Percentiles rank a stretch among this genome's conserved stretches.
phyloP scores from a whole-genome alignment of 768 basidiomycete genomes.

The Hygrocybe punicea region DNA sequence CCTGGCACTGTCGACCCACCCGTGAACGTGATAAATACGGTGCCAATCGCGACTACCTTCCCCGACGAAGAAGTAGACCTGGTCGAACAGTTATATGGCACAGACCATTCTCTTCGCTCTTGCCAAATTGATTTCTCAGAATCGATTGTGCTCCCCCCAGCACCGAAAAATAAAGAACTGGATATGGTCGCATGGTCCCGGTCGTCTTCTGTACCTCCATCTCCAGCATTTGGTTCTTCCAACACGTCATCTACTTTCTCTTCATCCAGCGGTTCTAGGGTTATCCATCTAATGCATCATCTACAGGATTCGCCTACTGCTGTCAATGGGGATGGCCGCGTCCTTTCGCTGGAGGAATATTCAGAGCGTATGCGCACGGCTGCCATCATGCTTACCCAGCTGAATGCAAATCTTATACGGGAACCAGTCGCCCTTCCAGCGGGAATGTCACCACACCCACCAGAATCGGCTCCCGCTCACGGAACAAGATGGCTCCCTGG shows the following conservation, averaged over 20 bases:
- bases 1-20: slow-evolving; percentile 20
- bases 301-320: neutral
- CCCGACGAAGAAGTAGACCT: slow-evolving; percentile 85
- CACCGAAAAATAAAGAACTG: slow-evolving; percentile 85
- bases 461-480: slow-evolving; percentile 16
- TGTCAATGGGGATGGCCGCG: slow-evolving; percentile 12
- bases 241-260: neutral
- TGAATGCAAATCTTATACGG: slow-evolving; percentile 74
- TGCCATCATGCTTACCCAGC: slow-evolving; percentile 95
- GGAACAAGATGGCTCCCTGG: slow-evolving; percentile 53
- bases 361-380: slow-evolving; percentile 98
- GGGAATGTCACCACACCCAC: slow-evolving; percentile 8
- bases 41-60: slow-evolving; percentile 9
- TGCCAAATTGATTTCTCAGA: slow-evolving; percentile 76
- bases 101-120: slow-evolving; percentile 67
- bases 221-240: slow-evolving; percentile 17
- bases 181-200: slow-evolving; percentile 83
- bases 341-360: slow-evolving; percentile 90
- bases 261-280: neutral
- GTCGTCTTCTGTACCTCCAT: slow-evolving; percentile 47
- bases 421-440: slow-evolving; percentile 41
- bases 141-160: slow-evolving; percentile 74
- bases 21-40: slow-evolving; percentile 17
- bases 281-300: slow-evolving; percentile 9
- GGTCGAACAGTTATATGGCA: slow-evolving; percentile 92